Base-by-base conservation (phyloP, 2,329 filamentous ascomycete genomes). In the Orbilia javanica region DNA sequence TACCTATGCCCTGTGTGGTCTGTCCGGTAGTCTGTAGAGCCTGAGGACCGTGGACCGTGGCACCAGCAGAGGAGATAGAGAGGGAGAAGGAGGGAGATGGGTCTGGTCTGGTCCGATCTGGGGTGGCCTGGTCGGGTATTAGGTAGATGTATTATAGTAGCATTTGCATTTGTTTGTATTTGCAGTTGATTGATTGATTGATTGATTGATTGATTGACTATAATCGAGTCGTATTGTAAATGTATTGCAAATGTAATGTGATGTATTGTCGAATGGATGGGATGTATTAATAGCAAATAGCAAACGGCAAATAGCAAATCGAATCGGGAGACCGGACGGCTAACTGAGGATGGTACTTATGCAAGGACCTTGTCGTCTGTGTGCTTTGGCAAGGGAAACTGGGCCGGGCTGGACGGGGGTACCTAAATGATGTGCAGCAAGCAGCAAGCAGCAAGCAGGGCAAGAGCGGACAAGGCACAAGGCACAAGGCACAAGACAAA, bases 311-410 rank as follows among this genome's bases (percentile, higher is more conserved):
- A n/a, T n/a, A 22, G 52, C 52, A 36, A 55, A 55, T 55, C 42
- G 50, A 52, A 67, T 67, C 64, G 52, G 52, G 65, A 29, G 52
- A 60, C 34, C 65, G 52, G 66, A 70, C 66, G 66, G 66, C 67
- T 52, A 63, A 63, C 39, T 52, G 36, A 25, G 31, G 34, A 48
- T 20, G 55, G 55, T 34, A 60, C 55, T 60, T 42, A 60, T 60
- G 55, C 55, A 60, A 60, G 55, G 55, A 60, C 55, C 55, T 60
- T 15, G 27, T 34, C n/a, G n/a, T n/a, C n/a, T n/a, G n/a, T n/a
- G n/a, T n/a, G n/a, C n/a, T n/a, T n/a, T n/a, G n/a, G n/a, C n/a
- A n/a, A n/a, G n/a, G n/a, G n/a, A n/a, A n/a, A n/a, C 27, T 42
- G 2, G 10, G 39, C 18, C 13, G n/a, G n/a, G 39, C 4, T 42